Evolutionary conservation across 129 eudicot genomes (phyloP), one percentile per base, ranked within the genome.

Genomic region (Mikania micrantha): DNA sequence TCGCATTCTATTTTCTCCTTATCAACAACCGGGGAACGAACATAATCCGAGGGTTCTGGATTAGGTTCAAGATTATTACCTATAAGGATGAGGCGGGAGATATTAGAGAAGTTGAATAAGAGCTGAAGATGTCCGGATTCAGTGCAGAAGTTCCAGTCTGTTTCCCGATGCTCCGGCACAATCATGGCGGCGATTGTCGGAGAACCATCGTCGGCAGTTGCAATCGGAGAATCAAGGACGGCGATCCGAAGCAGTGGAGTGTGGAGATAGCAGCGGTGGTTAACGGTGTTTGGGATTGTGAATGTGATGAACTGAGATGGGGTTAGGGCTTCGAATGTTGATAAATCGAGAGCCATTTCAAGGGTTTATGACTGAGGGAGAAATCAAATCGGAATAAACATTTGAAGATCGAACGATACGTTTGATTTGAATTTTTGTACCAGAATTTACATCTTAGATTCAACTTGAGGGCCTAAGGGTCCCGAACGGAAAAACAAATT

Each of bases 101-200:
- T 57, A 6, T 79, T 69, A 9, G 75, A 60, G 47, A 59, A 45
- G 50, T 29, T 54, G 75, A 57, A 75, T 28, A 93, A 77, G 70
- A 87, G 93, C 70, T 89, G 97, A 58, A 83, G 85, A 50, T 86
- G 99, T 32, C 99, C 99, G 56, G 77, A 38, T 48, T 74, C 58
- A 0, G 99, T 94, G 58, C 82, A 84, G 82, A 94, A 94, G 53
- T 59, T 83, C 99, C 99, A 94, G 75, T 89, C 97, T 16, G 81
- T 38, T 73, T 89, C 90, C 15, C 93, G 95, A 71, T 78, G 61
- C 8, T 34, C 56, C 3, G 99, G 99, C 32, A 94, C 97, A 22
- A 84, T 44, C 81, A 94, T 81, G 78, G 97, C 94, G 38, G 90
- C 97, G 73, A 80, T 15, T 11, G 17, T 63, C n/a, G 77, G 84